Evolutionary conservation across 148 eudicot genomes (phyloP), one percentile per base, ranked within the genome.

Genomic region (Chenopodium album): DNA sequence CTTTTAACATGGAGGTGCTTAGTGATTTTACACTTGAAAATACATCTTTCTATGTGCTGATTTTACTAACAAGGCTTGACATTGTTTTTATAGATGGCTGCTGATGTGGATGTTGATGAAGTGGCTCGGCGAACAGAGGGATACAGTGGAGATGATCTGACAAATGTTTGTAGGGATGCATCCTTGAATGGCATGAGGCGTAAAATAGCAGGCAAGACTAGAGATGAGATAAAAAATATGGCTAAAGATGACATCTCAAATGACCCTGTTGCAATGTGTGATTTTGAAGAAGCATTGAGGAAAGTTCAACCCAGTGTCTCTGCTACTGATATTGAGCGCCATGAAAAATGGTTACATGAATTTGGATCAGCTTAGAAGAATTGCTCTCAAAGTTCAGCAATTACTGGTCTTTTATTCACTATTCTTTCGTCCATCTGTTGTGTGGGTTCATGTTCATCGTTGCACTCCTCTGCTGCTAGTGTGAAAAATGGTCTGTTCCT

Each of bases 251-350:
- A 94, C 73, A 96, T 96, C 69, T 90, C 98, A 16, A 96, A 96
- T 17, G 98, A 94, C 75, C 99, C 99, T 2, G 88, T 96, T 10
- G 97, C 99, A 5, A 96, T 92, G 99, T 92, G 98, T 7, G 99
- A 96, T 87, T 96, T 96, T 78, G 87, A 89, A 86, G 99, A 96
- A 86, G 99, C 98, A 78, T 79, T 94, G 32, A 84, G 88, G 66
- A 94, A 94, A 89, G 98, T 96, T 77, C 99, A 96, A 79, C 94
- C 98, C 1, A 96, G 98, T 84, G 99, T 96, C 84, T 92, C 97
- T 0, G 92, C 97, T 29, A 73, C 92, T 75, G 98, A 96, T 78
- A 96, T 96, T 32, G 99, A 92, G 85, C 89, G 90, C 50, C 99
- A 96, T 17, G 98, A 92, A 82, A 96, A 96, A 81, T 96, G 99